Conservation (phyloP, 495 filamentous ascomycete species). For the Glarea lozoyensis region DNA sequence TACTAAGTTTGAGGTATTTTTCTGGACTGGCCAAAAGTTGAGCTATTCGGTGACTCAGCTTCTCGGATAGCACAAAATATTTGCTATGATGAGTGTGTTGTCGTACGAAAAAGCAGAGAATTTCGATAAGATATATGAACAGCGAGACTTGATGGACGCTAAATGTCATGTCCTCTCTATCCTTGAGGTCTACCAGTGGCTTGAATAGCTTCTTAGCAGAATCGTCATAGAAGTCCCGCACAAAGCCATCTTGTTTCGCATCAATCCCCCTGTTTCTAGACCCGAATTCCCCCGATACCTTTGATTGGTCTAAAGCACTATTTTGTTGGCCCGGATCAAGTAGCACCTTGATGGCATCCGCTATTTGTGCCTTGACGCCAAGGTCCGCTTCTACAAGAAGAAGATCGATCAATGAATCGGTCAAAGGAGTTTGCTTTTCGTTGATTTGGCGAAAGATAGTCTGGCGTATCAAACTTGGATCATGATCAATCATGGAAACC, state of each 20-base stretch:
- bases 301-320: constrained; percentile 50
- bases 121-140: constrained; percentile 86
- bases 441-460: constrained; percentile 88
- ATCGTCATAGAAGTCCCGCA: constrained; percentile 81
- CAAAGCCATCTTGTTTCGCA: constrained; percentile 76
- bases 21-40: constrained; percentile 79
- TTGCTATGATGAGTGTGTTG: constrained; percentile 81
- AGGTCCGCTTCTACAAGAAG: constrained; percentile 86
- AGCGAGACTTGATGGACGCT: constrained; percentile 74
- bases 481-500: constrained; percentile 91
- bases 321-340: constrained; percentile 67
- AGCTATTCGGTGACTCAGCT: constrained; percentile 68
- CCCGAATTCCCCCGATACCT: constrained; percentile 61
- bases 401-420: constrained; percentile 88
- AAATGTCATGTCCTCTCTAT: constrained; percentile 43
- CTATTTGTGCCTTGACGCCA: constrained; percentile 91
- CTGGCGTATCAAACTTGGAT: constrained; percentile 83
- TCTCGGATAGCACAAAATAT: constrained; percentile 76
- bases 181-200: constrained; percentile 75
- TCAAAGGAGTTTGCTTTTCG: constrained; percentile 77
- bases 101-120: constrained; percentile 89
- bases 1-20: constrained; percentile 89
- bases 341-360: constrained; percentile 90
- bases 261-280: constrained; percentile 51
- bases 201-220: constrained; percentile 81